Conservation (phyloP, 228 moss, liverwort and hornwort genomes). For the Sphagnum fallax region DNA sequence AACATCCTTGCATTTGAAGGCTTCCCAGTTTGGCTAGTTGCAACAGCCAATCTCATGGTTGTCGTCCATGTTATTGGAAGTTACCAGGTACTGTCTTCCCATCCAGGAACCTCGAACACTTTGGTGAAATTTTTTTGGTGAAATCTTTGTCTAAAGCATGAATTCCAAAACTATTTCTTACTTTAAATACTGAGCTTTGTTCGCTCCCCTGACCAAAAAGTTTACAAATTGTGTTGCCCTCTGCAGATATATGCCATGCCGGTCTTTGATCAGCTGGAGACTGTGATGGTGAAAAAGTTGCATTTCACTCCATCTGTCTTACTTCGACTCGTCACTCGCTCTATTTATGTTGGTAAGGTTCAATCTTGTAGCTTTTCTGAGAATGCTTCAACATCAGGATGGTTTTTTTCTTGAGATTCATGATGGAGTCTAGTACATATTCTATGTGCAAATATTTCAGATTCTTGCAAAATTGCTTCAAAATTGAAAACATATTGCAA, state of each 20-base stretch:
- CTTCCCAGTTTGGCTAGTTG: constrained; percentile 65
- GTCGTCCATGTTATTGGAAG: constrained; percentile 82
- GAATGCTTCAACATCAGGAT: no score
- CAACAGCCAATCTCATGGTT: constrained; percentile 76
- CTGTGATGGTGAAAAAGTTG: constrained; percentile 20
- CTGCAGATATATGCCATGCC: constrained; percentile 11
- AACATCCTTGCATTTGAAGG: constrained; percentile 44
- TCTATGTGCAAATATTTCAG: no score
- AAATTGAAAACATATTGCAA: background rate
- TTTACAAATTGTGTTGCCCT: background rate
- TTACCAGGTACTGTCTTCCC: constrained; percentile 48
- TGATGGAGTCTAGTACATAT: no score
- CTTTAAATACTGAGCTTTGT: background rate
- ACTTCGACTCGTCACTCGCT: constrained; percentile 18
- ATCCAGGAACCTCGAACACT: background rate
- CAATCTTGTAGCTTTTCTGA: no score
- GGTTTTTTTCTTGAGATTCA: background rate
- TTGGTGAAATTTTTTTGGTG: no score
- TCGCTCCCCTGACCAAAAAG: background rate
- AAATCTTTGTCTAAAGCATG: no score
- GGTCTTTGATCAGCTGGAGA: constrained; percentile 41
- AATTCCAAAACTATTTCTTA: no score
- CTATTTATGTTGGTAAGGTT: constrained; percentile 22
- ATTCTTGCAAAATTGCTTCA: no score
- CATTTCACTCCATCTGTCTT: constrained; percentile 9